phyloP scores from a whole-genome alignment of 805 yeast genomes.

The Candida multigemmis region DNA sequence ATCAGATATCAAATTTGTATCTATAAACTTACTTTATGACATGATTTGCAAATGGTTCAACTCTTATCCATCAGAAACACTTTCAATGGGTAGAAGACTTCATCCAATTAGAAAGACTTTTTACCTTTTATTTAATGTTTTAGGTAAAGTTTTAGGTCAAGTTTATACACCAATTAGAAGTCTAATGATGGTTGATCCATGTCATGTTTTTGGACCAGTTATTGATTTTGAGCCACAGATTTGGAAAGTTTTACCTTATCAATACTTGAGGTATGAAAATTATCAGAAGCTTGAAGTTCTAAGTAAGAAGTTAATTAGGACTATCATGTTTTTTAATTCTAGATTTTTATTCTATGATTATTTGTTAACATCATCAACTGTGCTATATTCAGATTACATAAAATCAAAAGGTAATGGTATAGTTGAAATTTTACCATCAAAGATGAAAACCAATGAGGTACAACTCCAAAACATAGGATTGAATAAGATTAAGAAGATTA shows the following conservation, averaged over 20 bases:
- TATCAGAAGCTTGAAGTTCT: conserved; percentile 12
- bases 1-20: conserved; percentile 12
- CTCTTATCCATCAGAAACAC: conserved; percentile 22
- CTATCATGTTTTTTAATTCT: conserved; percentile 23
- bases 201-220: conserved; percentile 20
- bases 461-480: conserved; percentile 3
- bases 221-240: conserved; percentile 16
- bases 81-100: conserved; percentile 15
- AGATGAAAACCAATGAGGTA: conserved; percentile 6
- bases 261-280: conserved; percentile 8
- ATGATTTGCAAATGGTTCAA: conserved; percentile 26
- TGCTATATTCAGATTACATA: conserved; percentile 12
- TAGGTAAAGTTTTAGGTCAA: conserved; percentile 24
- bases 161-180: conserved; percentile 25
- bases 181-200: conserved; percentile 23
- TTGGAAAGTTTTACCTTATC: conserved; percentile 9
- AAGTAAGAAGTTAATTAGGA: conserved; percentile 17
- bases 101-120: conserved; percentile 23
- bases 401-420: conserved; percentile 6
- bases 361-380: conserved; percentile 11
- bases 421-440: conserved; percentile 10
- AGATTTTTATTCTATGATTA: conserved; percentile 18
- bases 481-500: conserved; percentile 3
- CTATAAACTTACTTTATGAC: conserved; percentile 22
- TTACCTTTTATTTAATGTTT: conserved; percentile 23